phyloP scores from a whole-genome alignment of 106 monocot genomes.

The Dendrobium officinale region DNA sequence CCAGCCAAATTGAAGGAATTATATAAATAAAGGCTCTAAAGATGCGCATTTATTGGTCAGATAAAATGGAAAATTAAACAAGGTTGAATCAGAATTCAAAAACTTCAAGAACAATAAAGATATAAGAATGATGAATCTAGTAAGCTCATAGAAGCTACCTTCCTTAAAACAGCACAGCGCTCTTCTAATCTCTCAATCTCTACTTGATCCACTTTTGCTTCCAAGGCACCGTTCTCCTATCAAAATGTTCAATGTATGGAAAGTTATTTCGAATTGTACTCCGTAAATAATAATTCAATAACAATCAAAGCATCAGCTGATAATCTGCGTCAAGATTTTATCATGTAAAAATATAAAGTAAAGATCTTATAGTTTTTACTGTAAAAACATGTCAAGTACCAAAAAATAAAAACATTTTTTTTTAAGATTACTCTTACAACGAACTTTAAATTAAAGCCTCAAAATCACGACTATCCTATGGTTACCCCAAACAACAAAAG shows the following conservation, averaged over 20 bases:
- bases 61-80: neutral
- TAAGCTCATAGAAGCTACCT: conserved; percentile 38
- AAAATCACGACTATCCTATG: too few species aligned
- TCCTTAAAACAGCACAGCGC: conserved; percentile 44
- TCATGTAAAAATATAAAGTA: neutral
- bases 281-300: neutral
- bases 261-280: neutral
- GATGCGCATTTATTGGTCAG: neutral
- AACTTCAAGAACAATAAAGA: neutral
- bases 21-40: neutral
- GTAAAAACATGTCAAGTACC: neutral
- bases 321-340: neutral
- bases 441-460: too few species aligned
- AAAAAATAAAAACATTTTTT: neutral
- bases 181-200: conserved; percentile 70
- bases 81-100: neutral
- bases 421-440: neutral
- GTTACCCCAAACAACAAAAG: too few species aligned
- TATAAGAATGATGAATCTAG: neutral
- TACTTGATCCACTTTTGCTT: conserved; percentile 26
- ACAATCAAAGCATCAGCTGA: neutral
- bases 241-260: neutral
- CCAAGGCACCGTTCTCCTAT: conserved; percentile 37
- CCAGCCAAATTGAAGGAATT: neutral
- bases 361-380: neutral